These are phyloP conservation scores for Schizonepeta tenuifolia DNA, from an alignment of 257 asterid species.

Conservation along the genomic window DNA sequence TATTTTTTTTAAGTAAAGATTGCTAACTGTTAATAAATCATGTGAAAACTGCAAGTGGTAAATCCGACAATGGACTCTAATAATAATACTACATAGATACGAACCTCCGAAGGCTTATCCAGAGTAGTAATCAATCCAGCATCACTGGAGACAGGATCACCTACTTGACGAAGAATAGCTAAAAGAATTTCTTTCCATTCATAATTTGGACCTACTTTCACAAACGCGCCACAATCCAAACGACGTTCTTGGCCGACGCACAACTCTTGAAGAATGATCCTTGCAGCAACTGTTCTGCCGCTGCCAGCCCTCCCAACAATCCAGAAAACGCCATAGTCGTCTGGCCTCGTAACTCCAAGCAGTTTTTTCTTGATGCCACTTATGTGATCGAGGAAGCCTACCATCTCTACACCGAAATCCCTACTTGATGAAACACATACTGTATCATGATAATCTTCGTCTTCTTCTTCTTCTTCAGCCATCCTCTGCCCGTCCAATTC, in stretches of 20 bases:
- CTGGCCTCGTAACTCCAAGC: background rate
- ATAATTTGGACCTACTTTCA: background rate
- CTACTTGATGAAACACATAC: background rate
- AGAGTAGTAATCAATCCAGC: too few species aligned
- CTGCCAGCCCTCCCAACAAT: conserved; percentile 6
- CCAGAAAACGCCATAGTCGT: conserved; percentile 3
- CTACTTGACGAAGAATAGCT: conserved; percentile 2
- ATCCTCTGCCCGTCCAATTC: background rate
- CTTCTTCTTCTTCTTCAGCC: background rate
- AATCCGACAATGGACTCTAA: too few species aligned
- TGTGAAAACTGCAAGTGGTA: too few species aligned
- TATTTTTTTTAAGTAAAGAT: too few species aligned
- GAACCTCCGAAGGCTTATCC: too few species aligned
- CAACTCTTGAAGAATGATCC: background rate
- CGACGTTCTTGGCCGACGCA: background rate
- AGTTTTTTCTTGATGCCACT: background rate
- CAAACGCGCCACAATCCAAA: conserved; percentile 24
- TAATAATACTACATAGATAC: too few species aligned
- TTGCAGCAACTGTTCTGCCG: conserved; percentile 17
- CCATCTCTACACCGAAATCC: conserved; percentile 3
- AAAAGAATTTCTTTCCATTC: background rate
- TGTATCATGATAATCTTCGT: background rate
- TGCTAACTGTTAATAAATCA: too few species aligned
- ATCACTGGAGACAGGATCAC: too few species aligned
- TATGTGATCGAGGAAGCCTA: background rate